These are phyloP conservation scores for Floccularia luteovirens DNA, from an alignment of 768 basidiomycete species.

Conservation along the genomic window DNA sequence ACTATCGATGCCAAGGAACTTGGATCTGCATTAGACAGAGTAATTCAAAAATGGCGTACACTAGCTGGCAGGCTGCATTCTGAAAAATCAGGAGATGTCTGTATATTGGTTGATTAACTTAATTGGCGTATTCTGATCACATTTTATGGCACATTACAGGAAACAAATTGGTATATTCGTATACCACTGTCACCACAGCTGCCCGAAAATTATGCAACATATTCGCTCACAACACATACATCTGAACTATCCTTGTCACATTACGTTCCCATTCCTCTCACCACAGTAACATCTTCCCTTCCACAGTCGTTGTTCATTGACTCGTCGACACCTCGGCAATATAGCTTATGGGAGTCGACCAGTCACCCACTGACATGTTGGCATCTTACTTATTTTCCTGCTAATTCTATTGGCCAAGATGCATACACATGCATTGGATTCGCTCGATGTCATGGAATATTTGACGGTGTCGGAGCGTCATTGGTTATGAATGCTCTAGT, in stretches of 20 bases:
- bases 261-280: slow-evolving; percentile 25
- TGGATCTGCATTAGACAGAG: slow-evolving; percentile 17
- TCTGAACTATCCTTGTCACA: slow-evolving; percentile 25
- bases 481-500: slow-evolving; percentile 27
- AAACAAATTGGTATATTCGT: not conserved
- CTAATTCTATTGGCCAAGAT: slow-evolving; percentile 15
- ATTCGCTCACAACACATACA: slow-evolving; percentile 23
- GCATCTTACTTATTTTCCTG: slow-evolving; percentile 34
- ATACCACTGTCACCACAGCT: not conserved
- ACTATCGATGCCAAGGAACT: slow-evolving; percentile 24
- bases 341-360: slow-evolving; percentile 23
- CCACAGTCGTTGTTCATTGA: slow-evolving; percentile 29
- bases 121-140: slow-evolving; percentile 30
- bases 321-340: slow-evolving; percentile 27
- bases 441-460: slow-evolving; percentile 30
- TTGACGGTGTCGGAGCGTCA: slow-evolving; percentile 32
- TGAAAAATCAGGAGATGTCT: slow-evolving; percentile 11
- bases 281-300: slow-evolving; percentile 22
- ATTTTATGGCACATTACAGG: slow-evolving; percentile 7
- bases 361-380: slow-evolving; percentile 31
- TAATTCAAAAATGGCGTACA: slow-evolving; percentile 23
- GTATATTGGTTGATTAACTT: slow-evolving; percentile 9
- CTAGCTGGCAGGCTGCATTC: slow-evolving; percentile 17
- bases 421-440: slow-evolving; percentile 33
- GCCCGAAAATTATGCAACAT: slow-evolving; percentile 19